phyloP scores from a whole-genome alignment of 2,329 filamentous ascomycete species.

The Ophiognomonia clavigignenti-juglandacearum region DNA sequence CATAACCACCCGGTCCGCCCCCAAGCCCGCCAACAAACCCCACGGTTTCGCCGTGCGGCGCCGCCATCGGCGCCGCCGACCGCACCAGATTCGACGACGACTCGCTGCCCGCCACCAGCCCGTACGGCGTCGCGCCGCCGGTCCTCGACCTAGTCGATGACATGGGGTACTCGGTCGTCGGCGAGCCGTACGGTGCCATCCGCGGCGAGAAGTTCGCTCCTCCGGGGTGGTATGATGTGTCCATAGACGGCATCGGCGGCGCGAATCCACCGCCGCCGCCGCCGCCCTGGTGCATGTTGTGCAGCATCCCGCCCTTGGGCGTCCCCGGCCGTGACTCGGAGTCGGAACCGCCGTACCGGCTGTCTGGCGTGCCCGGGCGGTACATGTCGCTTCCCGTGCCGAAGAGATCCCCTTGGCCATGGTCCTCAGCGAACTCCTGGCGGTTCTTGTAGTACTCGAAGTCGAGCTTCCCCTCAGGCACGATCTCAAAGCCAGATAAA shows the following conservation, averaged over 20 bases:
- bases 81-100: constrained; percentile 14
- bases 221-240: no score
- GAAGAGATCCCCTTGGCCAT: constrained; percentile 70
- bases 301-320: constrained; percentile 35
- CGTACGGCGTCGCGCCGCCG: constrained; percentile 7
- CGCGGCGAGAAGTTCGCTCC: constrained; percentile 4
- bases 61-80: constrained; percentile 14
- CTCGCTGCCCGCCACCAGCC: constrained; percentile 12
- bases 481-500: constrained; percentile 79
- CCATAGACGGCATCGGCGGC: constrained; percentile 1
- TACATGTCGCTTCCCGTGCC: constrained; percentile 55
- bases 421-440: constrained; percentile 80
- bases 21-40: constrained; percentile 49
- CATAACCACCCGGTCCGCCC: constrained; percentile 56
- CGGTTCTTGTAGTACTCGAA: constrained; percentile 90
- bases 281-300: constrained; percentile 24
- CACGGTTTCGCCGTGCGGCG: constrained; percentile 21
- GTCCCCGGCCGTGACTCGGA: constrained; percentile 45
- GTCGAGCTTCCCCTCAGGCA: constrained; percentile 79
- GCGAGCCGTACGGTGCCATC: constrained; percentile 8
- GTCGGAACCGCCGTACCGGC: constrained; percentile 38
- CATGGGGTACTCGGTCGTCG: constrained; percentile 16
- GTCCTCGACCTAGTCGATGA: constrained; percentile 3
- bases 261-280: constrained; percentile 15
- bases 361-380: constrained; percentile 58